Evolutionary conservation across 2,329 filamentous ascomycete species (phyloP), one percentile per base, ranked within the genome.

Genomic region (Zymoseptoria brevis): DNA sequence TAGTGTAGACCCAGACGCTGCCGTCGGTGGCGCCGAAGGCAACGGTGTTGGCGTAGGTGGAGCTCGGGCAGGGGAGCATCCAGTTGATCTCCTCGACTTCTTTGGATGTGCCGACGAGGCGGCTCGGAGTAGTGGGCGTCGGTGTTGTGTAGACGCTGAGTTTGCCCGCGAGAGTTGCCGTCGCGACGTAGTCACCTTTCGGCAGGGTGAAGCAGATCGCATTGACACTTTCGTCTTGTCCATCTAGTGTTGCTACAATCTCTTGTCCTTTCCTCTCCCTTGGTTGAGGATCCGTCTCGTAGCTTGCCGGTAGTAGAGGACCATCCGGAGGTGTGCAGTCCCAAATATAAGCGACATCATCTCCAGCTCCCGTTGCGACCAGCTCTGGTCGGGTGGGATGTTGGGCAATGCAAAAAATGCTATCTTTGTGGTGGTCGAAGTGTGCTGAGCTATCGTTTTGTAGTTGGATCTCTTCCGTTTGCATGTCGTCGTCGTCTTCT

Each of bases 71-170:
- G 0, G 90, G 76, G 0, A 80, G 76, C 35, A 97, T 75, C 92
- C 93, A 99, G 78, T 94, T 96, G 70, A 99, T 87, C 75, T 97
- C 93, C 67, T 95, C 88, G 8, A 96, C 93, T 74, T 99, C 94
- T 69, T 91, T 88, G 2, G 86, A 83, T 70, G 94, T 89, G 57
- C 83, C 88, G 8, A 96, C 75, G 69, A 89, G 88, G 51, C 81
- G 78, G n/a, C 66, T 60, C 8, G 62, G 54, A 4, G 60, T 57
- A 1, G 60, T 60, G 13, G 61, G 50, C n/a, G 64, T 65, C 6
- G 70, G 70, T 19, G 69, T 72, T 11, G 58, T 63, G 64, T 70
- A 73, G 13, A 85, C 85, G 64, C 88, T 83, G 66, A 99, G 72
- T 64, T 85, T 86, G 9, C 94, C 94, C 73, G 97, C 94, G 63